Percentiles rank a stretch among this genome's conserved stretches.
phyloP scores from a whole-genome alignment of 192 early-diverging fungal genomes.

The Coemansia sp. region DNA sequence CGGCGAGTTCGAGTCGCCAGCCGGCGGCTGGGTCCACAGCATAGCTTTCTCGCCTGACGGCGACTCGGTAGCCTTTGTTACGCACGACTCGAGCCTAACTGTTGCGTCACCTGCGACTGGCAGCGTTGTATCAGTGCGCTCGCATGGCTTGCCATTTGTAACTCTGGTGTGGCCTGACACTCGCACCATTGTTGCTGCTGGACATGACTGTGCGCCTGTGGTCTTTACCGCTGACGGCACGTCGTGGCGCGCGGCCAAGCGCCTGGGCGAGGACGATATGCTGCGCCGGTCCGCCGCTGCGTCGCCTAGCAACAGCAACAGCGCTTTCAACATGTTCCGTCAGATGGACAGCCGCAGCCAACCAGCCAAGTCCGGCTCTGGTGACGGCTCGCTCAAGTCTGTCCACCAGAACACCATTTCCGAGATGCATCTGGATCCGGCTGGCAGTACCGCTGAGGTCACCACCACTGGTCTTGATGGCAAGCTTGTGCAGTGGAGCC shows the following conservation, averaged over 20 bases:
- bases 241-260: conserved; percentile 54
- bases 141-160: conserved; percentile 70
- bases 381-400: conserved; percentile 63
- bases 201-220: conserved; percentile 92
- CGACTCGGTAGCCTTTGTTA: conserved; percentile 77
- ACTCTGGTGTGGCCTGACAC: conserved; percentile 78
- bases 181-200: conserved; percentile 77
- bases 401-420: conserved; percentile 98
- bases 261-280: conserved; percentile 80
- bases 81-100: conserved; percentile 84
- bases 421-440: conserved; percentile 48
- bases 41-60: conserved; percentile 88
- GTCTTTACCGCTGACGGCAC: conserved; percentile 65
- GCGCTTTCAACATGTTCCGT: conserved; percentile 81
- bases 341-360: conserved; percentile 89
- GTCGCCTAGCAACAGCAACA: conserved; percentile 60
- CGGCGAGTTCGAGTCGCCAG: conserved; percentile 74
- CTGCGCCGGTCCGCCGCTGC: conserved; percentile 49
- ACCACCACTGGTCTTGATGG: conserved; percentile 51
- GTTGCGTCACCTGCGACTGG: conserved; percentile 69
- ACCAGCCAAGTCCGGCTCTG: conserved; percentile 22
- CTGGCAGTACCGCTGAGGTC: conserved; percentile 28
- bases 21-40: conserved; percentile 89
- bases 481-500: conserved; percentile 46
- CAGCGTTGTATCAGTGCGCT: conserved; percentile 61